phyloP scores from a whole-genome alignment of 768 basidiomycete species.

The Tulasnella sp. region DNA sequence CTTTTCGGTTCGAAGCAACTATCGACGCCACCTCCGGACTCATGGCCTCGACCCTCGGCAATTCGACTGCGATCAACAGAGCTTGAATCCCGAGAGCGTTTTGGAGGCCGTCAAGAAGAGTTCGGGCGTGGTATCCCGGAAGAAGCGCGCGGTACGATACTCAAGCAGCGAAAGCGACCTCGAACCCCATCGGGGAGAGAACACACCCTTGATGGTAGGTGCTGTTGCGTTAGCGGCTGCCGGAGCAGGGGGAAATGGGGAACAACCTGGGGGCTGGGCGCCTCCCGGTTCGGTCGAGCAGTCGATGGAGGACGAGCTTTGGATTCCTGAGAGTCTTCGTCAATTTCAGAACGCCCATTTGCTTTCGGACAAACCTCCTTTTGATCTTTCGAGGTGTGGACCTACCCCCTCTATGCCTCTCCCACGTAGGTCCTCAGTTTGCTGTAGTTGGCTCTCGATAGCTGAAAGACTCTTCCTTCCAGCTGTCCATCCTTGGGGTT shows the following conservation, averaged over 20 bases:
- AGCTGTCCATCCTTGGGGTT: constrained; percentile 22
- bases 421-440: constrained; percentile 11
- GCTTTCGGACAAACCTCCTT: constrained; percentile 12
- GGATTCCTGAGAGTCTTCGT: constrained; percentile 18
- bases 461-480: neutral
- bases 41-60: constrained; percentile 14
- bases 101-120: neutral
- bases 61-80: neutral
- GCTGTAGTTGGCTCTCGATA: neutral
- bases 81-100: neutral
- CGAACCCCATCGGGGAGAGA: neutral
- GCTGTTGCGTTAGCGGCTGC: neutral
- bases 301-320: neutral
- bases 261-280: neutral
- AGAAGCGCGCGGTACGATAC: neutral
- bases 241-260: neutral
- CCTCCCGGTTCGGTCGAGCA: too few relatives aligned
- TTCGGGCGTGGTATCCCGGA: neutral
- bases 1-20: constrained; percentile 20
- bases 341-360: neutral
- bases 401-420: constrained; percentile 5
- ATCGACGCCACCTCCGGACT: constrained; percentile 18
- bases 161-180: neutral
- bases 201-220: neutral
- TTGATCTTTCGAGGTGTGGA: neutral